A percentile compares a stretch with the other conserved stretches of the same genome.
phyloP scores from a whole-genome alignment of 2,329 filamentous ascomycete species.

The Diaporthe amygdali region DNA sequence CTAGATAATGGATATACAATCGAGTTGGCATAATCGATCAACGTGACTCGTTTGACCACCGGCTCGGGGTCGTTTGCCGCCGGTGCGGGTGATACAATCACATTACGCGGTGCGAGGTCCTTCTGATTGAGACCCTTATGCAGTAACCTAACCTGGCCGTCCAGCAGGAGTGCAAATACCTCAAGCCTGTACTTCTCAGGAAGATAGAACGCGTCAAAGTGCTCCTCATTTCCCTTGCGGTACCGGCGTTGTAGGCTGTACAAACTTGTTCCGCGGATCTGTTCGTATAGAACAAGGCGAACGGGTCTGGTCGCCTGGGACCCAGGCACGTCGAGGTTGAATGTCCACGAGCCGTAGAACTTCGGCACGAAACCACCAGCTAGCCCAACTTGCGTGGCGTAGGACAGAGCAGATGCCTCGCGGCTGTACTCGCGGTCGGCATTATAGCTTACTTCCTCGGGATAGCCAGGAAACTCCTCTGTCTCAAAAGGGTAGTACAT shows the following conservation, averaged over 20 bases:
- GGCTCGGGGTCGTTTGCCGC: background rate
- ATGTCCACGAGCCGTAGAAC: background rate
- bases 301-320: background rate
- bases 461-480: background rate
- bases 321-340: background rate
- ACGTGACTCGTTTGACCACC: background rate
- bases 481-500: background rate
- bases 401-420: background rate
- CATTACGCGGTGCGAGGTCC: background rate
- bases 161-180: background rate
- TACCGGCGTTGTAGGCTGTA: background rate
- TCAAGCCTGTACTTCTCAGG: background rate
- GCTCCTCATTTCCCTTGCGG: background rate
- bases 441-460: background rate
- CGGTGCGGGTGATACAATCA: background rate
- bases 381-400: background rate
- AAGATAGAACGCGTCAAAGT: background rate
- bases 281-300: background rate
- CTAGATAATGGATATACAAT: background rate
- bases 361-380: background rate
- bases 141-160: background rate
- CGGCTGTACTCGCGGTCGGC: background rate
- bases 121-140: background rate
- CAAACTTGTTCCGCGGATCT: background rate
- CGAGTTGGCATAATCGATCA: background rate